A percentile compares a stretch with the other conserved stretches of the same genome.
Conservation (phyloP, 805 yeast species). For the Torulaspora franciscae region DNA sequence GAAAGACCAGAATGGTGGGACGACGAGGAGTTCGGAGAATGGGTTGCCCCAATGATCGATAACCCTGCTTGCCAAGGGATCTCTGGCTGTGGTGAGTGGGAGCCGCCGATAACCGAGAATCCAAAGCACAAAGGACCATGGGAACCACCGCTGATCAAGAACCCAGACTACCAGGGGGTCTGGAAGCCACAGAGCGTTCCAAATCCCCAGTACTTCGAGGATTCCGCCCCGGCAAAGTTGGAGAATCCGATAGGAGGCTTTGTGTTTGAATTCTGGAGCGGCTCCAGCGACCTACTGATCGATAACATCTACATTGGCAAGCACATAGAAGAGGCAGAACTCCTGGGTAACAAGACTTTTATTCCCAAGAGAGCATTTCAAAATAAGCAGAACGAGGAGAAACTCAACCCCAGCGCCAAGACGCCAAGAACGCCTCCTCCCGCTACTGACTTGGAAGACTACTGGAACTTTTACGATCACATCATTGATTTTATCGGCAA, state of each 20-base stretch:
- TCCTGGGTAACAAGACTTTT: constrained; percentile 72
- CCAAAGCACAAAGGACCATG: constrained; percentile 75
- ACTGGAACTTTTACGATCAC: constrained; percentile 1
- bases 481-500: neutral
- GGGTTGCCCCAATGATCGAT: constrained; percentile 63
- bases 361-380: constrained; percentile 50
- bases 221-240: constrained; percentile 51
- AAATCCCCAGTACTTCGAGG: constrained; percentile 68
- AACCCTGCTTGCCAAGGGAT: constrained; percentile 66
- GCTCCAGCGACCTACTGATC: constrained; percentile 68
- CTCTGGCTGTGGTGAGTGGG: constrained; percentile 82
- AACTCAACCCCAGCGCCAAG: neutral
- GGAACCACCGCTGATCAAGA: constrained; percentile 59
- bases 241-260: constrained; percentile 72
- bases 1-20: constrained; percentile 76
- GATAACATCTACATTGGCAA: constrained; percentile 85
- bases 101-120: constrained; percentile 59
- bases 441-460: neutral
- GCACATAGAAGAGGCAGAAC: constrained; percentile 77
- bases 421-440: constrained; percentile 2
- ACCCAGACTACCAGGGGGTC: constrained; percentile 74
- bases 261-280: constrained; percentile 78
- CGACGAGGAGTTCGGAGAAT: constrained; percentile 84
- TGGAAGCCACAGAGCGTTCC: constrained; percentile 65
- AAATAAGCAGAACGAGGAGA: constrained; percentile 37